Conservation (phyloP, 139 green algal genomes). For the Edaphochlamys debaryana region DNA sequence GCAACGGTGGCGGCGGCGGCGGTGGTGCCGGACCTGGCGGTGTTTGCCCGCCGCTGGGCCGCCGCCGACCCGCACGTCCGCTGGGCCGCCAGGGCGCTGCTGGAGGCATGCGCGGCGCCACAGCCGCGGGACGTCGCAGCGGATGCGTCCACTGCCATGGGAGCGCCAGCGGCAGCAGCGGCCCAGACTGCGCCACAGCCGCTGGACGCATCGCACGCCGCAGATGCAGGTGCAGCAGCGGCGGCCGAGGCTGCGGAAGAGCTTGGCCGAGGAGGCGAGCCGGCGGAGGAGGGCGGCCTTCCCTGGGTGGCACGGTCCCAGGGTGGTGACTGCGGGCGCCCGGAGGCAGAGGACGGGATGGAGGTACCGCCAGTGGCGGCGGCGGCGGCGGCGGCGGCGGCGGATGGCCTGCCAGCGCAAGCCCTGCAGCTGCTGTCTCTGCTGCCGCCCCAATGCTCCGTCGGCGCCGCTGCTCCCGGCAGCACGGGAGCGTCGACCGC, state of each 20-base stretch:
- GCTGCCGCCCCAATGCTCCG: too few species aligned
- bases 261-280: background rate
- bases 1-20: background rate
- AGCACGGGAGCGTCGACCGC: background rate
- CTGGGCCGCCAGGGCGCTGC: conserved; percentile 20
- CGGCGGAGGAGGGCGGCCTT: too few species aligned
- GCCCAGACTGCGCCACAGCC: background rate
- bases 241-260: background rate
- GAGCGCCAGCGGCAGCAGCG: background rate
- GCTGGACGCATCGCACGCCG: background rate
- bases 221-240: background rate
- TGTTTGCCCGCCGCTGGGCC: conserved; percentile 24
- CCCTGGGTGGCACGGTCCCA: too few species aligned
- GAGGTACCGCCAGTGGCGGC: background rate
- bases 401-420: background rate
- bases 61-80: background rate
- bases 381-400: background rate
- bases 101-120: conserved; percentile 9
- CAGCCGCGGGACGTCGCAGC: background rate
- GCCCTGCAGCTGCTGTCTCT: background rate
- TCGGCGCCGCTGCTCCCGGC: too few species aligned
- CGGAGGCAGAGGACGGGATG: too few species aligned
- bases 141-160: background rate
- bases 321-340: too few species aligned
- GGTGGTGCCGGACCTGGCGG: conserved; percentile 6